phyloP scores from a whole-genome alignment of 2,329 filamentous ascomycete genomes.

The Aspergillus sp. region DNA sequence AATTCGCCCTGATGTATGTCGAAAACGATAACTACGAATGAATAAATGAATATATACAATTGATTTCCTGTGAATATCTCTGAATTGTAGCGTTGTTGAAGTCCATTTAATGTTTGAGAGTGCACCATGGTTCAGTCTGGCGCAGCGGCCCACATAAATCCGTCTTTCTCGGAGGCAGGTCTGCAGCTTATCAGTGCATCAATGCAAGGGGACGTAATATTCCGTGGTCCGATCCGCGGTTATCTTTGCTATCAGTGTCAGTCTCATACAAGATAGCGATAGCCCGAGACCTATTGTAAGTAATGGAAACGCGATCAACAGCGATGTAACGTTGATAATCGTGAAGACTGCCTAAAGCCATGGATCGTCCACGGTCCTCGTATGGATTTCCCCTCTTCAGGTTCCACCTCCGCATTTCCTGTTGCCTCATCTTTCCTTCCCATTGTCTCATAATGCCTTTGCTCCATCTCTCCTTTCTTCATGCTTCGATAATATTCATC shows the following conservation, averaged over 20 bases:
- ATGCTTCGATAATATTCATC: slow-evolving; percentile 1
- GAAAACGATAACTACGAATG: slow-evolving; percentile 20
- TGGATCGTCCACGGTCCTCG: too few relatives aligned
- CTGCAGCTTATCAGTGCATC: too few relatives aligned
- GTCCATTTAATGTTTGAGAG: background rate
- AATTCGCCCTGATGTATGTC: slow-evolving; percentile 21
- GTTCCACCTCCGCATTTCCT: background rate
- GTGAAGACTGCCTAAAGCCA: background rate
- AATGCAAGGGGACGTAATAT: too few relatives aligned
- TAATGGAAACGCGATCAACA: too few relatives aligned
- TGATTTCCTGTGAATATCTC: background rate
- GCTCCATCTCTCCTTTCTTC: background rate
- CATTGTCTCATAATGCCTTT: background rate
- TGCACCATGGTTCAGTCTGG: slow-evolving; percentile 9
- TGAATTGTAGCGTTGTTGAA: background rate
- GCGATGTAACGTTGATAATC: background rate
- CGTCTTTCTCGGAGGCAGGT: background rate
- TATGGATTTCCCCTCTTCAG: background rate
- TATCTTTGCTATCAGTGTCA: too few relatives aligned
- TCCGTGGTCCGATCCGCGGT: too few relatives aligned
- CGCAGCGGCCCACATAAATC: background rate
- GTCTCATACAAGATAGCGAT: too few relatives aligned
- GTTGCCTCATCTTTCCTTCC: background rate
- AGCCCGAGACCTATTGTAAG: too few relatives aligned
- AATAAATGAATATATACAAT: slow-evolving; percentile 11